Conservation (phyloP, 257 asterid species). For the Solanum virginianum region DNA sequence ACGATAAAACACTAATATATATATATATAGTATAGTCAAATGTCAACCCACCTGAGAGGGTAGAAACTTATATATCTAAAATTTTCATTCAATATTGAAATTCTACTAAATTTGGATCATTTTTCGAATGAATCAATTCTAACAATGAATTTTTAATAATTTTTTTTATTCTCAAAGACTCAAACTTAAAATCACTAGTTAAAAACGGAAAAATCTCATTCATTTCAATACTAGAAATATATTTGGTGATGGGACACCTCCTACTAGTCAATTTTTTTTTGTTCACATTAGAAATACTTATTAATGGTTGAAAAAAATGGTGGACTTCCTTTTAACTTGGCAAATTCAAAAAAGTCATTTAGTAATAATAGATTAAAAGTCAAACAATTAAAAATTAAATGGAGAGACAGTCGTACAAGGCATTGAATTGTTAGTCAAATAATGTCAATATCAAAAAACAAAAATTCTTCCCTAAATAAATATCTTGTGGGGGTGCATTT, state of each 20-base stretch:
- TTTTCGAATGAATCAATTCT: background rate
- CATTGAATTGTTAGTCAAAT: background rate
- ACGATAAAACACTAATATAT: background rate
- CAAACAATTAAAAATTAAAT: background rate
- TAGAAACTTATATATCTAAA: too few species aligned
- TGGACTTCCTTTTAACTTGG: background rate
- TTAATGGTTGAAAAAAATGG: background rate
- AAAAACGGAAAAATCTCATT: background rate
- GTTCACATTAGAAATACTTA: background rate
- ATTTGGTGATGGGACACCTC: background rate
- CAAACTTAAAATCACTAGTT: background rate
- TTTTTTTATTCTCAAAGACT: too few species aligned
- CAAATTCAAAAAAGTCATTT: background rate
- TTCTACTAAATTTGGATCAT: background rate
- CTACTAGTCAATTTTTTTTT: constrained; percentile 1
- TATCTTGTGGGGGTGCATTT: background rate
- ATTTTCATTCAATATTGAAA: background rate
- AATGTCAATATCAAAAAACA: background rate
- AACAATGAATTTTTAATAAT: fast-evolving
- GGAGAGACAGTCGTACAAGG: background rate
- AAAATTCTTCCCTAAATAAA: background rate
- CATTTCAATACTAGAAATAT: too few species aligned
- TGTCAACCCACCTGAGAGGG: background rate
- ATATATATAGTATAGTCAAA: background rate
- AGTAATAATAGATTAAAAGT: background rate